Base-by-base conservation (phyloP, 805 yeast species). In the Yarrowia divulgata region DNA sequence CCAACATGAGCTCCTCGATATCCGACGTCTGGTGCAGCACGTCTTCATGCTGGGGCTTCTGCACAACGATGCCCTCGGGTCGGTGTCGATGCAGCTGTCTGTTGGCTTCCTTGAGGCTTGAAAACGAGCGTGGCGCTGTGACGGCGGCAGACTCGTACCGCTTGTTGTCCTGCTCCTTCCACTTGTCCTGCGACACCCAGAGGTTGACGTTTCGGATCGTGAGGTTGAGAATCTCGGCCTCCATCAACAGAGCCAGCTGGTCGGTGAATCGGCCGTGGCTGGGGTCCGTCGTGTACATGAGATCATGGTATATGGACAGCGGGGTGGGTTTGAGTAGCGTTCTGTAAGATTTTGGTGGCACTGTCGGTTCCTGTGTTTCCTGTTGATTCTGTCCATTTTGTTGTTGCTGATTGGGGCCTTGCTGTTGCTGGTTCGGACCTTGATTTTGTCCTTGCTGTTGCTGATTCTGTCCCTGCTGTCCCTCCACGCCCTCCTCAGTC, bases 1-100 rank as follows among this genome's bases (percentile, higher is more conserved):
- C 82, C 39, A 88, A 81, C 98, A 94, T 94, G 76, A 93, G 82
- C 75, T 91, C 97, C 78, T 95, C 98, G 79, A 90, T 92, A 72
- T 92, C 96, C 1, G 93, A 87, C 69, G 88, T 85, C 73, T 90
- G 90, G 76, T 92, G 97, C 46, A 88, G 86, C 34, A 82, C 76
- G 72, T 89, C 92, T 75, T 88, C 93, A 73, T 88, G 92, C 55
- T 88, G 82, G 67, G 81, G 84, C 43, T 83, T 79, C 74, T 81
- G 69, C 45, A 73, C 70, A 43, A 71, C 70, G 6, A 84, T 84
- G 16, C 81, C 81, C 43, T 81, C 71, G 50, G 69, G 70, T 40
- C 77, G 73, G 69, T 74, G 79, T 60, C 18, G 35, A 45, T 72
- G 75, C 14, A 75, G 69, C 10, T 10, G 13, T 45, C 34, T 42